phyloP scores from a whole-genome alignment of 1,284 basidiomycete genomes.

The Rhodotorula sp. region DNA sequence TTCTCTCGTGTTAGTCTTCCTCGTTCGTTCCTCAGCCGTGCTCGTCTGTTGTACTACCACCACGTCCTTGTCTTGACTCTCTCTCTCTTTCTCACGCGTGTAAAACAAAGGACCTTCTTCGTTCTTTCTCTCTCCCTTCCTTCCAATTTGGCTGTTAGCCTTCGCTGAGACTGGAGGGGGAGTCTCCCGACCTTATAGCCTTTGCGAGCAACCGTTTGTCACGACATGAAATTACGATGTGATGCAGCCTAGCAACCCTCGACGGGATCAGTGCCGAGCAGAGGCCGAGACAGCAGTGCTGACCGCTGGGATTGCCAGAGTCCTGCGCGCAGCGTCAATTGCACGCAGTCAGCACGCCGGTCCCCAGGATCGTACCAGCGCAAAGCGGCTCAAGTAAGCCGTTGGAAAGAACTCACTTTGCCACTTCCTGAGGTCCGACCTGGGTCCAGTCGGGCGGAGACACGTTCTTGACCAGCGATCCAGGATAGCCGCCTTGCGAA shows the following conservation, averaged over 20 bases:
- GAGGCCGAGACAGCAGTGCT: background rate
- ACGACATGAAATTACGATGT: too few species aligned
- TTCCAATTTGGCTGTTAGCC: too few species aligned
- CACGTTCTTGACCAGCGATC: conserved; percentile 10
- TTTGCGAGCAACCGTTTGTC: too few species aligned
- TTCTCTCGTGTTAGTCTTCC: background rate
- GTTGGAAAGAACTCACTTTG: background rate
- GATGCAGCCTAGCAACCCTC: too few species aligned
- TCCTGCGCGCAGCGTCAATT: background rate
- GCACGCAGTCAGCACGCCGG: background rate
- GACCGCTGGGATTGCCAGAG: conserved; percentile 12
- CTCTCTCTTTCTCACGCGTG: too few species aligned
- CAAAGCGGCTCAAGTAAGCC: background rate
- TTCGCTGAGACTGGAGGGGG: too few species aligned
- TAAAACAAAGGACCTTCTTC: too few species aligned
- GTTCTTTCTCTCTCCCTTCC: too few species aligned
- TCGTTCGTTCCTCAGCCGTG: background rate
- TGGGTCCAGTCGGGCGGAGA: conserved; percentile 34
- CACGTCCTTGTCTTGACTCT: too few species aligned
- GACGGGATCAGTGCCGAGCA: too few species aligned
- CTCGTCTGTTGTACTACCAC: background rate
- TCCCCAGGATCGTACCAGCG: too few species aligned
- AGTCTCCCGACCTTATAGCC: too few species aligned
- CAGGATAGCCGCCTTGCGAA: conserved; percentile 26
- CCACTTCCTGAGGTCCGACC: conserved; percentile 19